A percentile compares a stretch with the other conserved stretches of the same genome.
phyloP scores from a whole-genome alignment of 129 eudicot genomes.

The Logfia minima region DNA sequence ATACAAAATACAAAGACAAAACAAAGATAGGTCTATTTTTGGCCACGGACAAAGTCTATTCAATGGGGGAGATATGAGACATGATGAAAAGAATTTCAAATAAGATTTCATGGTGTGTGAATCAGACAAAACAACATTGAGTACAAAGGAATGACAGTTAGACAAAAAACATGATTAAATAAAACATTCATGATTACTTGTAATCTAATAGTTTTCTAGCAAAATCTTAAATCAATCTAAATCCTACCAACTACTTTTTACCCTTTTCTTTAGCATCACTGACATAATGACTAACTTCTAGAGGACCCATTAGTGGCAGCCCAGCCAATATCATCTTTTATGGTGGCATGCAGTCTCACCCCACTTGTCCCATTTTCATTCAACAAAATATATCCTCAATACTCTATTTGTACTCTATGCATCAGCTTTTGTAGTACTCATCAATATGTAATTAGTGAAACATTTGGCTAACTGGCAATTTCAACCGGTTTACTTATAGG shows the following conservation, averaged over 20 bases:
- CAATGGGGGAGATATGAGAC: conserved; percentile 24
- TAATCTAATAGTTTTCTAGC: conserved; percentile 37
- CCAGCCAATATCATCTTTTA: conserved; percentile 33
- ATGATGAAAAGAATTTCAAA: conserved; percentile 22
- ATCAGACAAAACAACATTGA: conserved; percentile 39
- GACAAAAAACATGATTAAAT: conserved; percentile 47
- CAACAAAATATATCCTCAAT: conserved; percentile 26
- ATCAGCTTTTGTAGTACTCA: conserved; percentile 8
- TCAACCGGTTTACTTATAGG: not conserved
- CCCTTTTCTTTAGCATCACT: conserved; percentile 31
- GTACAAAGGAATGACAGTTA: conserved; percentile 37
- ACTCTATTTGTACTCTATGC: conserved; percentile 26
- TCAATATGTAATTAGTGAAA: not conserved
- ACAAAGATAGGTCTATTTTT: not conserved
- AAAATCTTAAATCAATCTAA: conserved; percentile 34
- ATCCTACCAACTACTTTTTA: conserved; percentile 34
- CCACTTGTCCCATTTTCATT: conserved; percentile 38
- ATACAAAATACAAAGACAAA: not conserved
- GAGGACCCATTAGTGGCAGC: conserved; percentile 38
- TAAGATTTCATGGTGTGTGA: conserved; percentile 33
- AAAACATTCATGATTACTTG: conserved; percentile 30
- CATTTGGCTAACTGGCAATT: not conserved
- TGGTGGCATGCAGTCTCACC: conserved; percentile 42
- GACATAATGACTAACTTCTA: conserved; percentile 24
- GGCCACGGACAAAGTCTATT: conserved; percentile 19